Conservation (phyloP, 805 yeast genomes). For the Metschnikowia kunwiensis region DNA sequence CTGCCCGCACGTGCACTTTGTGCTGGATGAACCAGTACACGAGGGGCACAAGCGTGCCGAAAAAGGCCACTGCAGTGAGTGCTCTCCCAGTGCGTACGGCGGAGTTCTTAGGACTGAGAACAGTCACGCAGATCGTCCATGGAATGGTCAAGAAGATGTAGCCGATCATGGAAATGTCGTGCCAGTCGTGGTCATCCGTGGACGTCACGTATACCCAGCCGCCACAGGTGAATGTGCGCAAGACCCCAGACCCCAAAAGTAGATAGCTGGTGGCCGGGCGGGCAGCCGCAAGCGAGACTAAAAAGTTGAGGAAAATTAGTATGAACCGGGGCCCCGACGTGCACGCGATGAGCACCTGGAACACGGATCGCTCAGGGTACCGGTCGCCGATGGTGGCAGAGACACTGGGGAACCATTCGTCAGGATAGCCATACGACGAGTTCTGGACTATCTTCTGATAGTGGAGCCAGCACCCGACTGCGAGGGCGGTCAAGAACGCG, state of each 20-base stretch:
- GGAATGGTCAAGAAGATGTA: constrained; percentile 89
- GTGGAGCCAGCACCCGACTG: constrained; percentile 74
- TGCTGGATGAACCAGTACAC: constrained; percentile 89
- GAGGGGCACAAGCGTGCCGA: constrained; percentile 73
- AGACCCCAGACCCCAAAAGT: constrained; percentile 59
- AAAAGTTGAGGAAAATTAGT: constrained; percentile 49
- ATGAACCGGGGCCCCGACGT: constrained; percentile 92
- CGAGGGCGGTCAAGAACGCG: constrained; percentile 74
- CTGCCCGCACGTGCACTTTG: constrained; percentile 79
- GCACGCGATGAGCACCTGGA: constrained; percentile 86
- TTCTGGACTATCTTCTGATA: constrained; percentile 86
- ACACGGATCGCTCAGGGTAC: constrained; percentile 91
- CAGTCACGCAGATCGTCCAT: constrained; percentile 70
- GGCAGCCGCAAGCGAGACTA: constrained; percentile 41
- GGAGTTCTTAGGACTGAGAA: constrained; percentile 45
- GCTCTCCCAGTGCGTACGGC: constrained; percentile 49
- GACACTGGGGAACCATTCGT: constrained; percentile 98
- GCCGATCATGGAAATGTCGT: constrained; percentile 91
- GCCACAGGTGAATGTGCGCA: constrained; percentile 94
- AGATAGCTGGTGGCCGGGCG: constrained; percentile 34
- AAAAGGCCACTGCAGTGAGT: constrained; percentile 58
- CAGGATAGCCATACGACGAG: constrained; percentile 86
- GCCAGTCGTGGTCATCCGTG: constrained; percentile 95
- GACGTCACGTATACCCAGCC: constrained; percentile 98
- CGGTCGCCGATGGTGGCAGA: constrained; percentile 96